Evolutionary conservation across 2,329 filamentous ascomycete genomes (phyloP), one percentile per base, ranked within the genome.

Genomic region (Xylaria sp.): DNA sequence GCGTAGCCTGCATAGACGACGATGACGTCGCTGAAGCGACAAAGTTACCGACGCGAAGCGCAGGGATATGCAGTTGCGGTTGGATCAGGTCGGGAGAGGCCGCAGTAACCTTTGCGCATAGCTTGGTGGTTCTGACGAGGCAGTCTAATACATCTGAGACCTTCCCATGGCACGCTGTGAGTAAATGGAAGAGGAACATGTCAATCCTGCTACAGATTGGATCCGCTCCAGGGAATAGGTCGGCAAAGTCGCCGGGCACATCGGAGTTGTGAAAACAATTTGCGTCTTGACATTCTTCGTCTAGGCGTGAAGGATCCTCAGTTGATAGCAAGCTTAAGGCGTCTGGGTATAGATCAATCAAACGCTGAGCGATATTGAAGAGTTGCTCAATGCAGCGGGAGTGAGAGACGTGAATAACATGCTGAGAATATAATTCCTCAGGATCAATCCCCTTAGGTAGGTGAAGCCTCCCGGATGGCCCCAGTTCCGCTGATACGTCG

Each of bases 11-110:
- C 75, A 77, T 77, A 2, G 71, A 70, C 5, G 73, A 74, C 27
- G 76, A 70, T 1, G 73, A 69, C 9, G 72, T 37, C 3, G 66
- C 65, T 18, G 71, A 75, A 9, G 72, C 74, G 21, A 77, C 74
- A 35, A 77, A 76, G 25, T 60, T 73, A 1, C 83, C 82, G 5
- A 84, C 78, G 3, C 79, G 78, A 16, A 83, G 79, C 55, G 82
- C 79, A 0, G 82, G 81, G 3, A 83, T 76, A 21, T 79, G 76
- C 44, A 82, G 76, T 5, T 75, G 74, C 0, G 78, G 80, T 16
- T 61, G 58, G 16, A 74, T 66, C 13, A 75, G 69, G 5, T 70
- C 61, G 0, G 79, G 77, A 0, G 78, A 70, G 0, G 75, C 74
- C 0, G 75, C 55, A 6, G 76, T 75, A 50, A 79, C 69, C 32